Conservation (phyloP, 495 filamentous ascomycete genomes). For the Astrocystis sublimbata region DNA sequence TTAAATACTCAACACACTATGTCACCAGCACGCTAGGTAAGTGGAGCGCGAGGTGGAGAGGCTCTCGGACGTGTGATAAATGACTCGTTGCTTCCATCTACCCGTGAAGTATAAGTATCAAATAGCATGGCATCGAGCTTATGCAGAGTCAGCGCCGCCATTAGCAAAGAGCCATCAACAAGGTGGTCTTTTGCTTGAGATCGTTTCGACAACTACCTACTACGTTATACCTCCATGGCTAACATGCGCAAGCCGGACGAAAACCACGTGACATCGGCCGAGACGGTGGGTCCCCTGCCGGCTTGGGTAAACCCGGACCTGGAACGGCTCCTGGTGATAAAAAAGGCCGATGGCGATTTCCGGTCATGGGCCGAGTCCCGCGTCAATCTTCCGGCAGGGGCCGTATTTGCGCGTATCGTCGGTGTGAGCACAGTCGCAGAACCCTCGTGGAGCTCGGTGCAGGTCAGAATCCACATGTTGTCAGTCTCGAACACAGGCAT, state of each 20-base stretch:
- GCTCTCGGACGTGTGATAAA: slow-evolving; percentile 2
- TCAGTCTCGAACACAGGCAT: background rate
- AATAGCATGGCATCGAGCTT: too few relatives aligned
- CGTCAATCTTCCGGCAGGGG: slow-evolving; percentile 9
- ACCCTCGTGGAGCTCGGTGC: slow-evolving; percentile 8
- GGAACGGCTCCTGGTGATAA: slow-evolving; percentile 1
- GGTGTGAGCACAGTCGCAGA: background rate
- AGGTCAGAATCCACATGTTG: slow-evolving; percentile 4
- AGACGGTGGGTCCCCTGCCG: background rate
- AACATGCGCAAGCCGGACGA: background rate
- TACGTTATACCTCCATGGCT: background rate
- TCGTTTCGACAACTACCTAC: too few relatives aligned
- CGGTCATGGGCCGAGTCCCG: slow-evolving; percentile 5
- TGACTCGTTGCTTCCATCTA: slow-evolving; percentile 7
- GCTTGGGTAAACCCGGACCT: slow-evolving; percentile 15
- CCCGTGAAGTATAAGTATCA: background rate
- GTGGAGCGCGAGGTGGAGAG: slow-evolving; percentile 3
- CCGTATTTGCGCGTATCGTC: slow-evolving; percentile 8
- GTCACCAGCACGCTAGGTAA: slow-evolving; percentile 6
- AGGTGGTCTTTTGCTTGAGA: too few relatives aligned
- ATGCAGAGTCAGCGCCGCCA: too few relatives aligned
- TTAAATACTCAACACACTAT: too few relatives aligned
- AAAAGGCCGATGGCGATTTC: slow-evolving; percentile 3
- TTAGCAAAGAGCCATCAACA: too few relatives aligned
- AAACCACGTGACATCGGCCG: background rate